Evolutionary conservation across 2,329 filamentous ascomycete species (phyloP), one percentile per base, ranked within the genome.

Genomic region (Alternaria ethzedia): DNA sequence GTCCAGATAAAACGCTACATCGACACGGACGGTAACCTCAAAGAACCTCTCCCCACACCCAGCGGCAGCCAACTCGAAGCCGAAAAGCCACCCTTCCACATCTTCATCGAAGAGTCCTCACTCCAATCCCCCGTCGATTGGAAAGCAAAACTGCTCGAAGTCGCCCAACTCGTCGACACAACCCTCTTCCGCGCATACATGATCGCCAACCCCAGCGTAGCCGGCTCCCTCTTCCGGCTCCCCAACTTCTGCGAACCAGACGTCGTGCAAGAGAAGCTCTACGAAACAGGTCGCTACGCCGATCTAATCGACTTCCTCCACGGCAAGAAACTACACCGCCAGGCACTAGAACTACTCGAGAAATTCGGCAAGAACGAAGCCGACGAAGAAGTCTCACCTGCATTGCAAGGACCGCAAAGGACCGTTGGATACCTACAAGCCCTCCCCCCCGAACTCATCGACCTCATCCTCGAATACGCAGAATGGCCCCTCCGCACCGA

Each of bases 271-370:
- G 92, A 97, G 79, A 94, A 94, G 72, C 84, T 99, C 5, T 89
- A 97, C 63, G 93, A 97, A 77, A 93, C 90, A 44, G 92, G 92
- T 61, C 89, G 94, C 30, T 97, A 97, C 80, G 95, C 91, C 55
- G 95, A 98, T 81, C 84, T 99, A 2, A 94, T 99, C n/a, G 95
- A 98, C 78, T 99, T 99, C 77, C 90, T 98, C 70, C 93, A 96
- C 73, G 96, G 96, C 67, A 99, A 99, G 82, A 94, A 91, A 78
- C 86, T 98, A 44, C 96, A 99, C 80, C 89, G 90, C 17, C 90
- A 96, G 75, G 95, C 96, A 0, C 82, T 99, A 17, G 91, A 93
- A 68, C 83, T 97, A 28, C 85, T 99, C 1, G 87, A 88, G 70
- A 91, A 90, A 67, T 97, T 97, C 70, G 95, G 95, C 17, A 87